Conservation (phyloP, 2,329 filamentous ascomycete genomes). For the Colletotrichum neosansevieriae region DNA sequence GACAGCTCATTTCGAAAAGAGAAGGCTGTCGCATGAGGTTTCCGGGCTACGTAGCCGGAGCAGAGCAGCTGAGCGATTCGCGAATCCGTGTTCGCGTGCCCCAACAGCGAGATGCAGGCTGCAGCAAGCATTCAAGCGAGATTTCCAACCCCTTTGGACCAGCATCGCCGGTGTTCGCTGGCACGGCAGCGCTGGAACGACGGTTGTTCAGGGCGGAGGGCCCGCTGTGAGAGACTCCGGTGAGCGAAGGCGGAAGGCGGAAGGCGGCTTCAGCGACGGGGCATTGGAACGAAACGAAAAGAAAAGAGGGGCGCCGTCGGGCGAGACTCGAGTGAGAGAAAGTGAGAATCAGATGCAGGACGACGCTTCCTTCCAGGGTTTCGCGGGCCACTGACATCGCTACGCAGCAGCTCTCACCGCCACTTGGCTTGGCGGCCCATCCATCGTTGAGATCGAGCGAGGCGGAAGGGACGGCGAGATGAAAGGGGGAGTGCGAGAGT, state of each 20-base stretch:
- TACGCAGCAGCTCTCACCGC: conserved; percentile 38
- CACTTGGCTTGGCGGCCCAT: conserved; percentile 36
- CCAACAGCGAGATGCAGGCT: conserved; percentile 20
- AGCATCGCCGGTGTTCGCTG: conserved; percentile 13
- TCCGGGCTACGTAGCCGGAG: conserved; percentile 13
- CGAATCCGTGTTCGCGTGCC: conserved; percentile 4
- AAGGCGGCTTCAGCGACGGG: conserved; percentile 5
- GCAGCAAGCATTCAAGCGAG: conserved; percentile 32
- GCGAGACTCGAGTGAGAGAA: neutral
- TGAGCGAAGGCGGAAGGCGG: conserved; percentile 3
- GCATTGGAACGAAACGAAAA: conserved; percentile 14
- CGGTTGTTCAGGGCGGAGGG: conserved; percentile 9
- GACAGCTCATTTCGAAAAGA: conserved; percentile 24
- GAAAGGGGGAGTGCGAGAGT: no score
- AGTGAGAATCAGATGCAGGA: conserved; percentile 6
- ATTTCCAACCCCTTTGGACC: conserved; percentile 23
- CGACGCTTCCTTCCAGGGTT: conserved; percentile 23
- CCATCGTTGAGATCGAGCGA: conserved; percentile 14
- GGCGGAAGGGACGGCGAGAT: no score
- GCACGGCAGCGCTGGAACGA: conserved; percentile 10
- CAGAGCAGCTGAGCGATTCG: neutral
- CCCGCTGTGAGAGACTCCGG: conserved; percentile 21
- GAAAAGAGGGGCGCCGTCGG: conserved; percentile 11
- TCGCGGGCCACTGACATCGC: conserved; percentile 4
- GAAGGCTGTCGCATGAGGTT: conserved; percentile 35